Evolutionary conservation across 2,329 filamentous ascomycete species (phyloP).

Genomic region (Coniochaeta sp.): DNA sequence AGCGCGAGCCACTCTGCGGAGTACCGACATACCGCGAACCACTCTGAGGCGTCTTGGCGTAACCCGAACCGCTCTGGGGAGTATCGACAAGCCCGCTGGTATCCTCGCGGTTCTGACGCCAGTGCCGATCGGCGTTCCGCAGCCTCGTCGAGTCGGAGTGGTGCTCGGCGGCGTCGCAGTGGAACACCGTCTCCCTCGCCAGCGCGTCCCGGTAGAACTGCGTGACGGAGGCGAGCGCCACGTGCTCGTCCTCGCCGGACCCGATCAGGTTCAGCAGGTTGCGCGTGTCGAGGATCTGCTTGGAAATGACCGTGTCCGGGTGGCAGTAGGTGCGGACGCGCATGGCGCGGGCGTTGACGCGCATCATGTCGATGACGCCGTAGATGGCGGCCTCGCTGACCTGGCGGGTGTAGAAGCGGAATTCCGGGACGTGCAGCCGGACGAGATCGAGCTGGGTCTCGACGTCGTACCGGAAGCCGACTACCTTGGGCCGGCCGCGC

Average conservation of each 20-base stretch:
- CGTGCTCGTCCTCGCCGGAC: conserved; percentile 33
- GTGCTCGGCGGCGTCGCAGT: conserved; percentile 4
- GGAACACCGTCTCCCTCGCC: conserved; percentile 32
- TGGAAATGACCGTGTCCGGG: conserved; percentile 50
- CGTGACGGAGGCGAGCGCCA: conserved; percentile 40
- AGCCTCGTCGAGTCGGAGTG: not conserved
- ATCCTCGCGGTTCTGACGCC: not conserved
- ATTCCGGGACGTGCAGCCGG: conserved; percentile 39
- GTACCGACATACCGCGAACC: not conserved
- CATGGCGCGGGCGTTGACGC: conserved; percentile 43
- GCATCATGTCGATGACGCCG: conserved; percentile 45
- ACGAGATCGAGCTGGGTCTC: conserved; percentile 55
- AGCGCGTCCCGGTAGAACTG: conserved; percentile 48
- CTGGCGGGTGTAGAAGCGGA: conserved; percentile 45
- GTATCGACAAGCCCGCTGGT: not conserved
- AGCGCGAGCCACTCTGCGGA: not conserved
- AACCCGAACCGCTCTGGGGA: not conserved
- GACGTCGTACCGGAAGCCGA: conserved; percentile 52
- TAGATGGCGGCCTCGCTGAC: conserved; percentile 33
- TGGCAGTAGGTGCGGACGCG: conserved; percentile 50
- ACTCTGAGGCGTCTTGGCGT: not conserved
- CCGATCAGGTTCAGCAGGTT: conserved; percentile 43
- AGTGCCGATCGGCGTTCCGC: not conserved
- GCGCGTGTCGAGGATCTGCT: conserved; percentile 49
- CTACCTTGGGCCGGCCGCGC: conserved; percentile 45